Conservation (phyloP, 495 filamentous ascomycete species). For the Hypoxylon perforatum region DNA sequence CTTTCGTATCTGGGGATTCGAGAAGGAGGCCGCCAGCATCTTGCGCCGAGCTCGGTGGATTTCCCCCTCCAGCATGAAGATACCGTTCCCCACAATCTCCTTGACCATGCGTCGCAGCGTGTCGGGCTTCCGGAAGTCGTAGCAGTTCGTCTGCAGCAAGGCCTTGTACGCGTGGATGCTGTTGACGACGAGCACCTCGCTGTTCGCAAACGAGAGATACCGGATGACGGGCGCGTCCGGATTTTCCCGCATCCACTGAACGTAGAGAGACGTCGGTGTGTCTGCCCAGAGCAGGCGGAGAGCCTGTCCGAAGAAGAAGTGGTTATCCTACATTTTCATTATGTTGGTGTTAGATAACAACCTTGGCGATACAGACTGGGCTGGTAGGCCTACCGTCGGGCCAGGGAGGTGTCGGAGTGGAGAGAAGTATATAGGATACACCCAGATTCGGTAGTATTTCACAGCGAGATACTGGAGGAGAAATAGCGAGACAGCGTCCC, state of each 20-base stretch:
- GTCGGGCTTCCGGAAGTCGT: constrained; percentile 42
- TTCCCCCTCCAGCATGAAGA: constrained; percentile 45
- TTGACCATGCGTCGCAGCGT: constrained; percentile 36
- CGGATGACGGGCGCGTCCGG: constrained; percentile 43
- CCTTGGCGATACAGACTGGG: background rate
- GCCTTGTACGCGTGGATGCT: constrained; percentile 44
- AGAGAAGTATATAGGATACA: constrained; percentile 40
- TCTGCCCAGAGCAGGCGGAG: constrained; percentile 17
- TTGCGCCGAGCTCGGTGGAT: constrained; percentile 42
- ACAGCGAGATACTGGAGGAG: constrained; percentile 27
- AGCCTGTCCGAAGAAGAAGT: constrained; percentile 27
- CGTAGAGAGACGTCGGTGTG: constrained; percentile 20
- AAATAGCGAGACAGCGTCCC: constrained; percentile 14
- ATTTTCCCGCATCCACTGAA: constrained; percentile 39
- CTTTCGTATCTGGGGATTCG: constrained; percentile 25
- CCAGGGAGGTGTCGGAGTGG: constrained; percentile 40
- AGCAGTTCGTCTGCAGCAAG: constrained; percentile 43
- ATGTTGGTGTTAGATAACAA: background rate
- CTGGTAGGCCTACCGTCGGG: constrained; percentile 26
- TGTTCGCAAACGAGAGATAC: constrained; percentile 41
- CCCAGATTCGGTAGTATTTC: constrained; percentile 38
- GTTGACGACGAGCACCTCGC: constrained; percentile 42
- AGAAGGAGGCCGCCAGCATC: constrained; percentile 35
- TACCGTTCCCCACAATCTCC: constrained; percentile 41
- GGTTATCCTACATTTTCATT: constrained; percentile 14